Base-by-base conservation (phyloP, 371 early-diverging fungal genomes). In the Umbelopsis sp. region DNA sequence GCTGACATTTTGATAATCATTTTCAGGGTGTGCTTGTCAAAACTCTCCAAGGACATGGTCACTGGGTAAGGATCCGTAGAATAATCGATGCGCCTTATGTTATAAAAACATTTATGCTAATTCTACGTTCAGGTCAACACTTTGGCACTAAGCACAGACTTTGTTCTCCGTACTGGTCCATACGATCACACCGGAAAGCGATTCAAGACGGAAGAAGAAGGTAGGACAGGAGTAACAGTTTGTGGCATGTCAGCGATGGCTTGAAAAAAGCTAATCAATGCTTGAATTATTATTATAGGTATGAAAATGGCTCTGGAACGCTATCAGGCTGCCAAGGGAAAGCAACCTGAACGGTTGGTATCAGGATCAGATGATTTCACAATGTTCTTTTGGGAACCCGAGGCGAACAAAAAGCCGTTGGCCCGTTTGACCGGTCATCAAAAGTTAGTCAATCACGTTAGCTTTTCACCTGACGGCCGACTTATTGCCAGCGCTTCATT, bases 351-450 rank as follows among this genome's bases (percentile, higher is more conserved):
- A 76, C 82, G 96, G 24, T 76, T 98, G 20, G 95, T 96, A 7
- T 94, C 96, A 7, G 94, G 96, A 24, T 96, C 97, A 20, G 99
- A 98, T 76, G 99, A 98, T 79, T 97, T 95, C 72, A 98, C 99
- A 67, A 89, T 98, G 90, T 95, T 93, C 71, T 81, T 96, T 66
- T 98, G 99, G 99, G 93, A 94, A 62, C 96, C 95, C 12, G 83
- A 85, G 12, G 83, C 81, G 44, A 88, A 86, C 76, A 95, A 92
- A 74, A 96, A 97, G 78, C 92, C 96, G 1, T 75, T 96, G 8
- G 88, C 93, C 71, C 86, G 97, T 35, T 86, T 98, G 91, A 94
- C 93, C 16, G 94, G 97, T n/a, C 99, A 99, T 78, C 98, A 97
- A 80, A 96, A 97, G 78, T 85, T 94, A 4, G 97, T 99, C 66